These are phyloP conservation scores for Coix lacrymajobi DNA, from an alignment of 176 grass and related monocot genomes.

Conservation along the genomic window DNA sequence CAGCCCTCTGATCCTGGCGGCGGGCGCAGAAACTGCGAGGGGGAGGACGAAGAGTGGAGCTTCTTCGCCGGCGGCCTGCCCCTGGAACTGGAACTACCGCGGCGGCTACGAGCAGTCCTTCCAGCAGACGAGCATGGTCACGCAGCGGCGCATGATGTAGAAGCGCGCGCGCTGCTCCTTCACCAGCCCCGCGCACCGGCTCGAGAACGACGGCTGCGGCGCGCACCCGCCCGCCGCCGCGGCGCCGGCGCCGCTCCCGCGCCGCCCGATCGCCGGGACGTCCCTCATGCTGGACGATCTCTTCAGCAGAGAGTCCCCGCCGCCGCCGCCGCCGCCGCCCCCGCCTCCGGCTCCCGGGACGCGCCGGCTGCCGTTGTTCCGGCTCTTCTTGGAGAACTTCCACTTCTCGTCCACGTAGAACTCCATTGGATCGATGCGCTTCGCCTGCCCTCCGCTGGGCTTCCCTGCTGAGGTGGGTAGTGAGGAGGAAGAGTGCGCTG, in stretches of 20 bases:
- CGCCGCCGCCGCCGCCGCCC: slow-evolving; percentile 12
- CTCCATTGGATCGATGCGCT: slow-evolving; percentile 47
- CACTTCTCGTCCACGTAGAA: slow-evolving; percentile 88
- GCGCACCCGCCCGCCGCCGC: not conserved
- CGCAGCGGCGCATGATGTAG: slow-evolving; percentile 97
- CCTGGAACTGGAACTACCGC: not conserved
- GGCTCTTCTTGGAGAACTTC: slow-evolving; percentile 91
- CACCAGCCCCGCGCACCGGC: slow-evolving; percentile 69
- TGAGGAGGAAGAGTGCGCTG: slow-evolving; percentile 1
- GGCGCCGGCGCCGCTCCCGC: not conserved
- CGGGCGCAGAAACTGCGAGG: not conserved
- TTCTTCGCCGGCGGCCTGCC: not conserved
- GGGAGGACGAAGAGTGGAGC: not conserved
- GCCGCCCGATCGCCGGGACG: slow-evolving; percentile 30
- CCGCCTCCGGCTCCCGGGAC: slow-evolving; percentile 7
- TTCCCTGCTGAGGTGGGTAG: not conserved
- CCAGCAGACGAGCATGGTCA: slow-evolving; percentile 95
- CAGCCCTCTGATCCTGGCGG: slow-evolving; percentile 4
- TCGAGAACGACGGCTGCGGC: slow-evolving; percentile 54
- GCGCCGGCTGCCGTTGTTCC: slow-evolving; percentile 71
- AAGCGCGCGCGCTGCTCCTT: slow-evolving; percentile 92
- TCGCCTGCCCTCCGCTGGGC: not conserved
- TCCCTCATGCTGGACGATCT: slow-evolving; percentile 61
- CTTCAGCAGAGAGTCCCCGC: slow-evolving; percentile 43
- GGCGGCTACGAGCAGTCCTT: slow-evolving; percentile 58